These are phyloP conservation scores for Camellia sinensis DNA, from an alignment of 148 eudicot species.

Conservation along the genomic window DNA sequence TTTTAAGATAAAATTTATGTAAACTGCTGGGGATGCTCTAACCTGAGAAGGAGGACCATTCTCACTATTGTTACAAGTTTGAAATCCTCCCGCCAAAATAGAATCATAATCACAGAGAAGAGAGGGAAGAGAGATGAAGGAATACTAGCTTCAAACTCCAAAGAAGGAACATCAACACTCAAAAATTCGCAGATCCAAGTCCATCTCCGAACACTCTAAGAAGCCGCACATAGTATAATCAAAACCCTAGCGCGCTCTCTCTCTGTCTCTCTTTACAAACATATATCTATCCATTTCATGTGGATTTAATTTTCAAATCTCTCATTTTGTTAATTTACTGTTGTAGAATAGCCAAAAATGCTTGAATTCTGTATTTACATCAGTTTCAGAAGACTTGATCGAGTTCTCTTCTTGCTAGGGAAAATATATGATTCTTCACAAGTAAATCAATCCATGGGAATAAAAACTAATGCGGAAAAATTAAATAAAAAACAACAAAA, in stretches of 20 bases:
- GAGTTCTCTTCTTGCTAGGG: conserved; percentile 21
- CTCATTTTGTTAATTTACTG: background rate
- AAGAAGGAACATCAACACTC: conserved; percentile 24
- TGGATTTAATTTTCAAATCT: conserved; percentile 3
- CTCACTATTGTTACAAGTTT: background rate
- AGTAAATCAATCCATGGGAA: too few relatives aligned
- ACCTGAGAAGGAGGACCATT: too few relatives aligned
- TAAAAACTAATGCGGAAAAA: too few relatives aligned
- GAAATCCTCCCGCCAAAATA: conserved; percentile 39
- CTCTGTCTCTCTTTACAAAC: background rate
- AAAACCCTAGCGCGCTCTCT: conserved; percentile 16
- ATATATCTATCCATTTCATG: background rate
- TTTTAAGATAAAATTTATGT: too few relatives aligned
- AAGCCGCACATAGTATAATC: conserved; percentile 32
- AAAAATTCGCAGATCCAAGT: conserved; percentile 37
- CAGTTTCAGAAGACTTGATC: conserved; percentile 31
- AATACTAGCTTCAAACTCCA: conserved; percentile 31
- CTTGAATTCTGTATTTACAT: conserved; percentile 39
- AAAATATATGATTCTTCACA: too few relatives aligned
- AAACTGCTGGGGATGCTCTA: too few relatives aligned
- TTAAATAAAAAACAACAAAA: too few relatives aligned
- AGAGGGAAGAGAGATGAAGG: conserved; percentile 31
- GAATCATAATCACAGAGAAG: background rate
- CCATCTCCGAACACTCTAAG: conserved; percentile 23
- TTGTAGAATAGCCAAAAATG: conserved; percentile 38